These are phyloP conservation scores for Entomortierella chlamydospora DNA, from an alignment of 192 early-diverging fungal species.

Conservation along the genomic window DNA sequence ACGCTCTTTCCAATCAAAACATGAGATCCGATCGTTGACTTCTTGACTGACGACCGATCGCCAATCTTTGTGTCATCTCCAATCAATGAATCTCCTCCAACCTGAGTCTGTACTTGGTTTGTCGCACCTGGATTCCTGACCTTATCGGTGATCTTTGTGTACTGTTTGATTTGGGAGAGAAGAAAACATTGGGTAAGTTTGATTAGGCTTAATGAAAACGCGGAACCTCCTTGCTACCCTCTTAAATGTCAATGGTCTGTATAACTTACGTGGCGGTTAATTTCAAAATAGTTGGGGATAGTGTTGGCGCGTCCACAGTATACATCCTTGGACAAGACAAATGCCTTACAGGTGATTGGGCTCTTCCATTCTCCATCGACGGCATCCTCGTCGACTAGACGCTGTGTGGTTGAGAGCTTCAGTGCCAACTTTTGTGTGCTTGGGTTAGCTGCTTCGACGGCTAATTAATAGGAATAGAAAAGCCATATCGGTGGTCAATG, in stretches of 20 bases:
- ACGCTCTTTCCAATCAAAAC: slow-evolving; percentile 96
- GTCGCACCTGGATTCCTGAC: slow-evolving; percentile 77
- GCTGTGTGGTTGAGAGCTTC: slow-evolving; percentile 42
- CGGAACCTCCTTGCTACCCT: no score
- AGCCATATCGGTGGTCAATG: no score
- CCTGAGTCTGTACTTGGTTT: slow-evolving; percentile 60
- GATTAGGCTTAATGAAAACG: no score
- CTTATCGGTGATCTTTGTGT: slow-evolving; percentile 65
- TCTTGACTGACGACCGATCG: slow-evolving; percentile 93
- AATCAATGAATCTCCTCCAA: slow-evolving; percentile 91
- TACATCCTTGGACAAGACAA: slow-evolving; percentile 70
- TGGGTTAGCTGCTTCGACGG: slow-evolving; percentile 21
- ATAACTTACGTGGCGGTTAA: slow-evolving; percentile 81
- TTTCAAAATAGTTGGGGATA: slow-evolving; percentile 84
- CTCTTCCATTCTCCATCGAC: slow-evolving; percentile 59
- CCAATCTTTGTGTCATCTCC: slow-evolving; percentile 91
- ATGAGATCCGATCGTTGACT: slow-evolving; percentile 93
- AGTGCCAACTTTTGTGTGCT: slow-evolving; percentile 48
- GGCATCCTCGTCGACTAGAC: slow-evolving; percentile 26
- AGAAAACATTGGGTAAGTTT: no score
- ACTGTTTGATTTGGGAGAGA: slow-evolving; percentile 31
- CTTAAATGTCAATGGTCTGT: no score
- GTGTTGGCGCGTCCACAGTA: slow-evolving; percentile 89
- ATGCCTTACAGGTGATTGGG: slow-evolving; percentile 64
- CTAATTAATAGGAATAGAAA: no score